Base-by-base conservation (phyloP, 2,329 filamentous ascomycete genomes). In the Aspergillus cejpii region DNA sequence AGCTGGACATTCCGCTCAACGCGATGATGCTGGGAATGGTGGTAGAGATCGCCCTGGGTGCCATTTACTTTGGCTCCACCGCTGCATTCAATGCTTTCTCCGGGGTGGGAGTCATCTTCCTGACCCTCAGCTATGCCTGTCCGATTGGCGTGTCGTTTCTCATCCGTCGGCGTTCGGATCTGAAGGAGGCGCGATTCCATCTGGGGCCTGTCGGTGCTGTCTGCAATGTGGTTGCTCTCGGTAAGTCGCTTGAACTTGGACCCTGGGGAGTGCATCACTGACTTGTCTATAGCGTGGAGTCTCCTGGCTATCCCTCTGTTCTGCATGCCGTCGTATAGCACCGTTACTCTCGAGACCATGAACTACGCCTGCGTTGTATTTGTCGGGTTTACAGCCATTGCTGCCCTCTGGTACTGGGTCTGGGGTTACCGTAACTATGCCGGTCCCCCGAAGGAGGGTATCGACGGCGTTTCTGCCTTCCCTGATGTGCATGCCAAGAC, bases 71-170 rank as follows among this genome's bases (percentile, higher is more conserved):
- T 52, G 85, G 85, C n/a, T 85, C 81, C 1, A 76, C 78, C 0
- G 83, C 84, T 0, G 85, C 85, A 0, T 90, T 89, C 71, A 84
- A 83, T 68, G 81, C 80, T n/a, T 89, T 89, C 63, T 88, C 84
- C 0, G 84, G 84, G 36, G 84, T 87, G 0, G 85, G 84, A 2
- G 88, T 85, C 8, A 87, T 89, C 60, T 87, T 84, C 53, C 75
- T 89, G 1, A 87, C 83, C 0, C 71, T 81, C 29, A 79, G 81
- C 41, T 88, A 87, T 57, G 81, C 79, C 27, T 74, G 74, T 1
- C 84, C 84, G 14, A 82, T 87, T 43, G 73, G 76, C 19, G 78
- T 84, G 49, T 85, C 77, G 43, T 65, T 86, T 54, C 45, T 62
- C 42, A 57, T 80, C 44, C 75, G 75, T 19, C 74, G 80, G 8